These are phyloP conservation scores for Mycena rebaudengoi DNA, from an alignment of 768 basidiomycete species.

Conservation along the genomic window DNA sequence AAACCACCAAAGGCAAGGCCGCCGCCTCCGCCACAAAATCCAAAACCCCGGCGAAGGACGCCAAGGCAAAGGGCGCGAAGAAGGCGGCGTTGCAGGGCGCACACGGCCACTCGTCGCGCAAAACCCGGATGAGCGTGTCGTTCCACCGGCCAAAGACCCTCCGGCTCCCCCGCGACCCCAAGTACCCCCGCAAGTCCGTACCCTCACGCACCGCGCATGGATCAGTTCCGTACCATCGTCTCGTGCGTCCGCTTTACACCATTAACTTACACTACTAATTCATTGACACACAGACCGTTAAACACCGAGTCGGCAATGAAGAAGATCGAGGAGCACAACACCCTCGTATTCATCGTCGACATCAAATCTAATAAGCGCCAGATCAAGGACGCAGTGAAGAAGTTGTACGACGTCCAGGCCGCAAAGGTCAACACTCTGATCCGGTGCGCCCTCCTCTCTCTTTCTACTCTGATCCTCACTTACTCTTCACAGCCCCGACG, in stretches of 20 bases:
- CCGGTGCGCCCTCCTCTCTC: conserved; percentile 33
- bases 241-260: conserved; percentile 61
- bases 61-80: conserved; percentile 93
- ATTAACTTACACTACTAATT: background rate
- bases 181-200: conserved; percentile 97
- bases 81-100: conserved; percentile 95
- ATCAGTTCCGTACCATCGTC: conserved; percentile 94
- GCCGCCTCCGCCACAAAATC: conserved; percentile 43
- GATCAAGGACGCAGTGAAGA: conserved; percentile 99
- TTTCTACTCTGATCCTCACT: background rate
- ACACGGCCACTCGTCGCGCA: conserved; percentile 78
- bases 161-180: conserved; percentile 80
- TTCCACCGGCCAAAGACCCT: conserved; percentile 98
- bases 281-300: conserved; percentile 61
- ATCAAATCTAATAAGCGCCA: conserved; percentile 96
- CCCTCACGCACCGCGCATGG: conserved; percentile 93
- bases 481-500: conserved; percentile 78
- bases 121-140: conserved; percentile 84
- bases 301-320: conserved; percentile 99
- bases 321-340: conserved; percentile 99
- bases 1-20: conserved; percentile 70
- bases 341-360: conserved; percentile 97
- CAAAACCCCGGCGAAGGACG: conserved; percentile 51
- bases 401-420: conserved; percentile 96
- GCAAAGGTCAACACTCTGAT: conserved; percentile 98